Conservation (phyloP, 495 filamentous ascomycete genomes). For the Hypoxylon rickii region DNA sequence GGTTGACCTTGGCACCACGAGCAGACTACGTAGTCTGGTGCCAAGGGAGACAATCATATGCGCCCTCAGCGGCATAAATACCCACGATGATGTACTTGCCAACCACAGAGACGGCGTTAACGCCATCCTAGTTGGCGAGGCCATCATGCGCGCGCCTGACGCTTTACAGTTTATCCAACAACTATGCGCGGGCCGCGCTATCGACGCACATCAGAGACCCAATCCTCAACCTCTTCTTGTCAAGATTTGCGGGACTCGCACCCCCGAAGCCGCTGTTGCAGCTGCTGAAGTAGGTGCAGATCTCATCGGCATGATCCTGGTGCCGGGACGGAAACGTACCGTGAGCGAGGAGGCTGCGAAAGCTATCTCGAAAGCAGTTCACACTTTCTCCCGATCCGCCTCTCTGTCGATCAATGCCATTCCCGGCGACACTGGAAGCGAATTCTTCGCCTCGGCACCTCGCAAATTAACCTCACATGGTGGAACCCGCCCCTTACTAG, state of each 20-base stretch:
- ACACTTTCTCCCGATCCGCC: slow-evolving; percentile 41
- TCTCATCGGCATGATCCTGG: slow-evolving; percentile 89
- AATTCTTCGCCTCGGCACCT: slow-evolving; percentile 49
- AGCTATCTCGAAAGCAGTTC: slow-evolving; percentile 78
- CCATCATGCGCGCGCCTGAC: slow-evolving; percentile 90
- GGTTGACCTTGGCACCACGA: slow-evolving; percentile 93
- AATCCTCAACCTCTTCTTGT: slow-evolving; percentile 62
- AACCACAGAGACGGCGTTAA: slow-evolving; percentile 89
- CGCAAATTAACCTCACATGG: slow-evolving; percentile 39
- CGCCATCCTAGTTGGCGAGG: slow-evolving; percentile 92
- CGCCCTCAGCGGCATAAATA: slow-evolving; percentile 91
- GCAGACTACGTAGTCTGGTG: slow-evolving; percentile 83
- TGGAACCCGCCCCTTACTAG: slow-evolving; percentile 70
- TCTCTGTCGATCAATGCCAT: not conserved
- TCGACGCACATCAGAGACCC: slow-evolving; percentile 23
- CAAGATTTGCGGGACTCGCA: slow-evolving; percentile 96
- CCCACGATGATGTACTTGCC: slow-evolving; percentile 85
- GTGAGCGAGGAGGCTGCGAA: slow-evolving; percentile 77
- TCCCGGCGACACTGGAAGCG: slow-evolving; percentile 39
- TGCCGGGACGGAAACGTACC: slow-evolving; percentile 75
- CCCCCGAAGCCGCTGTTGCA: slow-evolving; percentile 74
- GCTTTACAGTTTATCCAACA: slow-evolving; percentile 74
- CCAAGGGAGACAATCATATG: slow-evolving; percentile 86
- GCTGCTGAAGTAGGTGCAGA: slow-evolving; percentile 91
- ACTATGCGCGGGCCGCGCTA: slow-evolving; percentile 66